Percentiles rank a stretch among this genome's conserved stretches.
Evolutionary conservation across 352 stramenopile genomes (phyloP).

Genomic region (Globisporangium barbulae): DNA sequence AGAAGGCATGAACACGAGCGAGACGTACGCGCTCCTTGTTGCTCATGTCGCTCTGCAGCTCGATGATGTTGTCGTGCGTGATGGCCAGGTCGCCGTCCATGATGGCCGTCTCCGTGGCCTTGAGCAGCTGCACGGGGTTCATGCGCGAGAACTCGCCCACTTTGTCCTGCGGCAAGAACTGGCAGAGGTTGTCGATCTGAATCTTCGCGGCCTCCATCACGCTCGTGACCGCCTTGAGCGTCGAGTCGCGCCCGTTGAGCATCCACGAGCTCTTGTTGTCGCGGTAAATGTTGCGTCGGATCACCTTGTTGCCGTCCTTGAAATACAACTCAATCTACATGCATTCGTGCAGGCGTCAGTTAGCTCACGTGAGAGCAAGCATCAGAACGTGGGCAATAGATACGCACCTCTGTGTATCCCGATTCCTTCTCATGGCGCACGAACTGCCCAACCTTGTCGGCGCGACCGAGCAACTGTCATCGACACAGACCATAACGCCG

Average conservation of each 20-base stretch:
- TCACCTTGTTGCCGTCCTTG: constrained; percentile 65
- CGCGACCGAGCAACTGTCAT: constrained; percentile 88
- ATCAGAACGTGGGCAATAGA: not conserved
- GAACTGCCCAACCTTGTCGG: constrained; percentile 92
- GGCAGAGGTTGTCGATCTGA: constrained; percentile 98
- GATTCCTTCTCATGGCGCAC: constrained; percentile 85
- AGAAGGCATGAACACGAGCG: not conserved
- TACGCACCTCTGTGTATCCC: constrained; percentile 67
- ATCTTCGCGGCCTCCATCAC: constrained; percentile 91
- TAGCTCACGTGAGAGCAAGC: not conserved
- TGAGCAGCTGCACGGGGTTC: constrained; percentile 72
- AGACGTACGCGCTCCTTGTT: constrained; percentile 59
- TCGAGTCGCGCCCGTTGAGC: constrained; percentile 65
- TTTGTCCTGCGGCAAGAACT: constrained; percentile 98
- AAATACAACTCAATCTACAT: constrained; percentile 94
- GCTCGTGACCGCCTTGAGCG: constrained; percentile 63
- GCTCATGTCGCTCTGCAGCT: constrained; percentile 70
- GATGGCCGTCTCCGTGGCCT: constrained; percentile 77
- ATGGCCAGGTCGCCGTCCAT: constrained; percentile 62
- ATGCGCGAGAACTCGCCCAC: constrained; percentile 90
- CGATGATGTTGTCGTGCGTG: constrained; percentile 78
- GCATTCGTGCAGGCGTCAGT: not conserved
- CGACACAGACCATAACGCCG: not conserved
- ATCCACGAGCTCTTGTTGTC: constrained; percentile 87
- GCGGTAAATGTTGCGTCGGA: constrained; percentile 91